These are phyloP conservation scores for Candolleomyces eurysporus DNA, from an alignment of 768 basidiomycete species.

Conservation along the genomic window DNA sequence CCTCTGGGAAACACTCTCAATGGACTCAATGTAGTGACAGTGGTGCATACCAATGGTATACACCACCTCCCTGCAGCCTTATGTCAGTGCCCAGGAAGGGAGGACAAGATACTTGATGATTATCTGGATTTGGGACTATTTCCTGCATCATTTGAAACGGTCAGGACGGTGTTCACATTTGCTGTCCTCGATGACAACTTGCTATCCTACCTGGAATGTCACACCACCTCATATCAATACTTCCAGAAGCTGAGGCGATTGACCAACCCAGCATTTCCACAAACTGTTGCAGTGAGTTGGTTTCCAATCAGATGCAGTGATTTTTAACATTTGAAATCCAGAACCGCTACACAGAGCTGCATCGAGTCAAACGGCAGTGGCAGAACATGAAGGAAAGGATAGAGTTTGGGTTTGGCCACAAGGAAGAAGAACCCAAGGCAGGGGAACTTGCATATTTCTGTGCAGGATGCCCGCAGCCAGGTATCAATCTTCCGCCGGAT, in stretches of 20 bases:
- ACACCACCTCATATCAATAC: conserved; percentile 17
- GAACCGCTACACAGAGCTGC: conserved; percentile 17
- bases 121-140: conserved; percentile 10
- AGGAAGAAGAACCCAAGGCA: background rate
- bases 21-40: background rate
- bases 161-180: conserved; percentile 16
- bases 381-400: conserved; percentile 13
- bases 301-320: background rate
- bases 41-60: conserved; percentile 15
- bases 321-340: background rate
- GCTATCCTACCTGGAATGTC: conserved; percentile 15
- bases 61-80: conserved; percentile 9
- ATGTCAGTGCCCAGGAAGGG: conserved; percentile 1
- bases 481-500: conserved; percentile 12
- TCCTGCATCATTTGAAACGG: conserved; percentile 12
- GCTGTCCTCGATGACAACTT: conserved; percentile 13
- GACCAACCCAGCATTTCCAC: conserved; percentile 14
- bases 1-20: background rate
- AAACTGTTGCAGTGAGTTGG: conserved; percentile 2
- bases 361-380: conserved; percentile 13
- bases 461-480: conserved; percentile 16
- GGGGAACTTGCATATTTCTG: conserved; percentile 17
- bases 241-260: conserved; percentile 13
- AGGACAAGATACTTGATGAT: conserved; percentile 1
- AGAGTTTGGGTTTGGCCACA: conserved; percentile 12